A percentile compares a stretch with the other conserved stretches of the same genome.
phyloP scores from a whole-genome alignment of 768 basidiomycete genomes.

The Amanita inopinata region DNA sequence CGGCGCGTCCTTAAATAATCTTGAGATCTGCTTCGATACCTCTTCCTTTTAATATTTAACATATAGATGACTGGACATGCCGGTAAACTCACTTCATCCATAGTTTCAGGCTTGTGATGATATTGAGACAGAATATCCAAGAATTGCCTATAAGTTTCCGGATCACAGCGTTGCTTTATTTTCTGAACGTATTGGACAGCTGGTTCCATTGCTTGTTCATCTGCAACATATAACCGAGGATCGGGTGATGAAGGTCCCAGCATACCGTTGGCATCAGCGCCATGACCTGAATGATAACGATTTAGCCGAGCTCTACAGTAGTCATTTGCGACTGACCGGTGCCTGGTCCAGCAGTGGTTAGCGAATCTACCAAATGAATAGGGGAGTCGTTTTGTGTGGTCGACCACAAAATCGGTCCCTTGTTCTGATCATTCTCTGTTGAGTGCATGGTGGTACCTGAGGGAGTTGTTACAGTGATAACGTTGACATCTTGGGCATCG shows the following conservation, averaged over 20 bases:
- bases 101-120: constrained; percentile 48
- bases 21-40: constrained; percentile 57
- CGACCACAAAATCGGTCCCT: constrained; percentile 30
- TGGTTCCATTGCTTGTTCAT: constrained; percentile 48
- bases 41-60: constrained; percentile 36
- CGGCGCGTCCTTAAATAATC: constrained; percentile 65
- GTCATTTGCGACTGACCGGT: constrained; percentile 1
- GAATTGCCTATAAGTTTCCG: constrained; percentile 77
- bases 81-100: constrained; percentile 40
- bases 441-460: constrained; percentile 54
- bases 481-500: constrained; percentile 51
- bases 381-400: constrained; percentile 16
- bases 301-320: background rate
- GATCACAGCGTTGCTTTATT: constrained; percentile 90
- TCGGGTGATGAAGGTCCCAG: constrained; percentile 22
- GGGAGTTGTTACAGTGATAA: constrained; percentile 74
- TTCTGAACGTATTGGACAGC: constrained; percentile 95
- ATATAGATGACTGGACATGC: constrained; percentile 11
- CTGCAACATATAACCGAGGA: constrained; percentile 23
- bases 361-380: constrained; percentile 4
- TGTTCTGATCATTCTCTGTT: constrained; percentile 34
- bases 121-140: constrained; percentile 64
- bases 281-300: constrained; percentile 1
- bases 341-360: constrained; percentile 11
- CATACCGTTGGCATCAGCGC: background rate